Evolutionary conservation across 1,284 basidiomycete species (phyloP).

Genomic region (Porogramme epimiltina): DNA sequence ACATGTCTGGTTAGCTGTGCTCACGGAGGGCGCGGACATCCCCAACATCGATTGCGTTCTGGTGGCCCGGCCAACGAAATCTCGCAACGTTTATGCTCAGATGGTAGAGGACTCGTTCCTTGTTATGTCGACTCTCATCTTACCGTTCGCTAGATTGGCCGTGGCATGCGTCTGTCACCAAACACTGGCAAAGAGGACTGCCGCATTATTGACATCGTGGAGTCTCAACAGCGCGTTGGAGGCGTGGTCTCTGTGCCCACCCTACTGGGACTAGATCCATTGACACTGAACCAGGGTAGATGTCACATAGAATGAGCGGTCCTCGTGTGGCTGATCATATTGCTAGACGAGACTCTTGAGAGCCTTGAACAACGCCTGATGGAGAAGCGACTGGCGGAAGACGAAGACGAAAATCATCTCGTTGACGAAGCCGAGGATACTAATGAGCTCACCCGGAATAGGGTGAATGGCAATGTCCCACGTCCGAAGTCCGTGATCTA

Average conservation of each 20-base stretch:
- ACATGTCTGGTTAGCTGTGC: slow-evolving; percentile 57
- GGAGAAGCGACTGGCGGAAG: slow-evolving; percentile 20
- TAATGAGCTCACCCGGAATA: background rate
- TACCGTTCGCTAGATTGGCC: slow-evolving; percentile 67
- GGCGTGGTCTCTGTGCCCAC: slow-evolving; percentile 85
- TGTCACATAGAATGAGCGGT: slow-evolving; percentile 2
- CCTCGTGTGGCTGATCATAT: background rate
- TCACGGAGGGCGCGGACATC: slow-evolving; percentile 92
- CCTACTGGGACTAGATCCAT: slow-evolving; percentile 85
- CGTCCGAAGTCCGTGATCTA: slow-evolving; percentile 73
- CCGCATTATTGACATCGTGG: slow-evolving; percentile 90
- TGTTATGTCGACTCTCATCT: background rate
- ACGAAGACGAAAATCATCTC: slow-evolving; percentile 7
- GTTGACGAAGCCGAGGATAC: too few relatives aligned
- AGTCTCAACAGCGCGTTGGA: slow-evolving; percentile 67
- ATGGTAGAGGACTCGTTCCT: slow-evolving; percentile 60
- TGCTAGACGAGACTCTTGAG: slow-evolving; percentile 51
- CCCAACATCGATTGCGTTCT: slow-evolving; percentile 93
- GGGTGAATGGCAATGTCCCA: slow-evolving; percentile 42
- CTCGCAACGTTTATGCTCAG: slow-evolving; percentile 88
- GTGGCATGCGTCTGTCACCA: slow-evolving; percentile 88
- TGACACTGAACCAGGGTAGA: slow-evolving; percentile 65
- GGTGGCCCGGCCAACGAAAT: slow-evolving; percentile 85
- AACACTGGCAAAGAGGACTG: slow-evolving; percentile 85
- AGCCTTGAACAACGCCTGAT: slow-evolving; percentile 46